Evolutionary conservation across 2,329 filamentous ascomycete genomes (phyloP).

Genomic region (Beauveria sp.): DNA sequence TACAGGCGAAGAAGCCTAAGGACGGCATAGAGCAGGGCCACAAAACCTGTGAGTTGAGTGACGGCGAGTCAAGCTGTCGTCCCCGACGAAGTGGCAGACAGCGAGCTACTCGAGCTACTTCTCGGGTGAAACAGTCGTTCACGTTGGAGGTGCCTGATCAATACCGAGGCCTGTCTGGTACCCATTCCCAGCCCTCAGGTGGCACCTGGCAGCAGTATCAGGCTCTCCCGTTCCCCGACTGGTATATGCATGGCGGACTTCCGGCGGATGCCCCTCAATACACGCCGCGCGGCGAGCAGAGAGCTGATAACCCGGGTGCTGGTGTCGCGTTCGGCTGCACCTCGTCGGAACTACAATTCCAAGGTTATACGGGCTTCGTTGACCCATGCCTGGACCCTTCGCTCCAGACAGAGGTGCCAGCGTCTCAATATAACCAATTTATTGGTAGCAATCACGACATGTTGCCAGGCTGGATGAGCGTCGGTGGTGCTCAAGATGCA

Average conservation of each 20-base stretch:
- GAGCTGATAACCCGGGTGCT: neutral
- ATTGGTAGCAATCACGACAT: neutral
- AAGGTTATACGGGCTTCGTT: neutral
- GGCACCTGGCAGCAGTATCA: neutral
- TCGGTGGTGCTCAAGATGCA: neutral
- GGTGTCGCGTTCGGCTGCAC: neutral
- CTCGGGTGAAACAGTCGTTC: slow-evolving; percentile 2
- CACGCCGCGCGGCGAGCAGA: neutral
- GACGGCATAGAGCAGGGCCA: slow-evolving; percentile 43
- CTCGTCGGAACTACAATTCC: neutral
- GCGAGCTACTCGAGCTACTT: neutral
- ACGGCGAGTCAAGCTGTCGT: slow-evolving; percentile 13
- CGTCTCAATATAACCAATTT: neutral
- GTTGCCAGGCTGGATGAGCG: neutral
- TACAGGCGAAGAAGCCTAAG: slow-evolving; percentile 27
- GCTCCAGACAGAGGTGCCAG: neutral
- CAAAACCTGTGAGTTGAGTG: slow-evolving; percentile 38
- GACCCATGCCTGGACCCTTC: slow-evolving; percentile 3
- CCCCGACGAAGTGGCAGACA: neutral
- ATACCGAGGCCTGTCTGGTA: neutral
- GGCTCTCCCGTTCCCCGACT: neutral
- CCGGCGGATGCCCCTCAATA: neutral
- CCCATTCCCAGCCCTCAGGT: neutral
- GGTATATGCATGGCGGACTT: neutral
- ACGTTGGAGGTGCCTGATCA: neutral